Evolutionary conservation across 2,329 filamentous ascomycete genomes (phyloP).

Genomic region (Clarireedia homoeocarpa): DNA sequence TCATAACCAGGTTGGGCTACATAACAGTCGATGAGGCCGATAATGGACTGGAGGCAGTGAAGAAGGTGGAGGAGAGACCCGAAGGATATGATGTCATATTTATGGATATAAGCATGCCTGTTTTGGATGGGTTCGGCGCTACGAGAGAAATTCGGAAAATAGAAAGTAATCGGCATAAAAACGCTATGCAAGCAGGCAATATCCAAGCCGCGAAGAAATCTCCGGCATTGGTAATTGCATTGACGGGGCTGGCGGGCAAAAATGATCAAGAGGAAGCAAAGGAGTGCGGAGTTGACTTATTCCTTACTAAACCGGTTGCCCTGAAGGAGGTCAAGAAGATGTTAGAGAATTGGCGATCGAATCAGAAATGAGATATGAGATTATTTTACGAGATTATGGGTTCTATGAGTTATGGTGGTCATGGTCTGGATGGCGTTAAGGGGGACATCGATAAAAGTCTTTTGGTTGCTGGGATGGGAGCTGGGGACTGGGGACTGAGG

Average conservation of each 20-base stretch:
- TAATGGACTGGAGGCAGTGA: slow-evolving; percentile 42
- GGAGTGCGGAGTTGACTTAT: slow-evolving; percentile 30
- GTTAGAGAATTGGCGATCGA: slow-evolving; percentile 31
- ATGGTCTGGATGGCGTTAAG: background rate
- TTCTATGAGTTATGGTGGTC: no score
- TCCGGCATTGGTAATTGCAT: slow-evolving; percentile 31
- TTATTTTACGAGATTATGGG: background rate
- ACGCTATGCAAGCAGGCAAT: slow-evolving; percentile 8
- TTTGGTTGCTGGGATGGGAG: background rate
- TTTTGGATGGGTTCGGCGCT: slow-evolving; percentile 43
- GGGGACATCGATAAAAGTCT: background rate
- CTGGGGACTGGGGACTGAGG: background rate
- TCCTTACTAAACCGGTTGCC: slow-evolving; percentile 34
- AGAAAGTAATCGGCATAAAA: slow-evolving; percentile 30
- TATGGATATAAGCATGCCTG: slow-evolving; percentile 47
- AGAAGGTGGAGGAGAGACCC: slow-evolving; percentile 31
- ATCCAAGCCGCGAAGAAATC: slow-evolving; percentile 14
- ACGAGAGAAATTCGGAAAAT: slow-evolving; percentile 42
- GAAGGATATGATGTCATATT: slow-evolving; percentile 37
- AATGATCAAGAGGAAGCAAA: slow-evolving; percentile 31
- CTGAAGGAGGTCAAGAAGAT: slow-evolving; percentile 34
- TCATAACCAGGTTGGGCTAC: slow-evolving; percentile 33
- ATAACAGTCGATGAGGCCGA: slow-evolving; percentile 35
- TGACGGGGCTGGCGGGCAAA: slow-evolving; percentile 31
- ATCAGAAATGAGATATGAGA: slow-evolving; percentile 15